Percentiles rank a stretch among this genome's conserved stretches.
Conservation (phyloP, 176 grass and related monocot species). For the Oryza glumipatula region DNA sequence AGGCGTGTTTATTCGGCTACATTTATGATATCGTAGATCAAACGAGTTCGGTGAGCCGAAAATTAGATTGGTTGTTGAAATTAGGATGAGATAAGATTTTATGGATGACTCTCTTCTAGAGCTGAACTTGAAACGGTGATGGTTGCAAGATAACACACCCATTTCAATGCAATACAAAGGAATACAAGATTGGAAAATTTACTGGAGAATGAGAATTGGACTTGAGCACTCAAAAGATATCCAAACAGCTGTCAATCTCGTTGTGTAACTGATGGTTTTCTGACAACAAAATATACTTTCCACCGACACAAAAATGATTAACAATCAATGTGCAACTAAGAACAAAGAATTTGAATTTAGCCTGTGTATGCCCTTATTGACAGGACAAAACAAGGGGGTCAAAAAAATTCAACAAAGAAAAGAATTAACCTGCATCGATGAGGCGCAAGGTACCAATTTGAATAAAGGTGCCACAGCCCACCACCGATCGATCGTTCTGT, state of each 20-base stretch:
- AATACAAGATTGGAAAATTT: not conserved
- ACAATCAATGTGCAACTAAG: constrained; percentile 72
- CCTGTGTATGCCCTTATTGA: constrained; percentile 71
- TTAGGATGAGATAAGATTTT: not conserved
- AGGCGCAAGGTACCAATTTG: constrained; percentile 50
- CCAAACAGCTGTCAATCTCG: constrained; percentile 30
- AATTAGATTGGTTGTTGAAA: too few relatives aligned
- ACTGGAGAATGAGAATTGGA: not conserved
- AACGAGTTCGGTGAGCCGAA: too few relatives aligned
- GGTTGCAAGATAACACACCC: not conserved
- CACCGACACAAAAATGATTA: constrained; percentile 41
- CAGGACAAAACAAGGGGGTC: constrained; percentile 52
- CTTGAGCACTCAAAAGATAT: constrained; percentile 4
- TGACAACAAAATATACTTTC: constrained; percentile 53
- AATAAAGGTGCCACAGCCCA: constrained; percentile 55
- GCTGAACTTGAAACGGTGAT: not conserved
- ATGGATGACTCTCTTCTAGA: not conserved
- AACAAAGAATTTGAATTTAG: constrained; percentile 82
- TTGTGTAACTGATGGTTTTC: constrained; percentile 26
- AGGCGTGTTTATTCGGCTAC: not conserved
- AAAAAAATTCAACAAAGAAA: constrained; percentile 61
- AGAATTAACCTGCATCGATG: constrained; percentile 62
- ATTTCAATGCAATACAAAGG: not conserved
- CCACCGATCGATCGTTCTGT: constrained; percentile 42
- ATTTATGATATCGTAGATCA: not conserved